A percentile compares a stretch with the other conserved stretches of the same genome.
Evolutionary conservation across 139 green algal genomes (phyloP).

Genomic region (Mychonastes homosphaera): DNA sequence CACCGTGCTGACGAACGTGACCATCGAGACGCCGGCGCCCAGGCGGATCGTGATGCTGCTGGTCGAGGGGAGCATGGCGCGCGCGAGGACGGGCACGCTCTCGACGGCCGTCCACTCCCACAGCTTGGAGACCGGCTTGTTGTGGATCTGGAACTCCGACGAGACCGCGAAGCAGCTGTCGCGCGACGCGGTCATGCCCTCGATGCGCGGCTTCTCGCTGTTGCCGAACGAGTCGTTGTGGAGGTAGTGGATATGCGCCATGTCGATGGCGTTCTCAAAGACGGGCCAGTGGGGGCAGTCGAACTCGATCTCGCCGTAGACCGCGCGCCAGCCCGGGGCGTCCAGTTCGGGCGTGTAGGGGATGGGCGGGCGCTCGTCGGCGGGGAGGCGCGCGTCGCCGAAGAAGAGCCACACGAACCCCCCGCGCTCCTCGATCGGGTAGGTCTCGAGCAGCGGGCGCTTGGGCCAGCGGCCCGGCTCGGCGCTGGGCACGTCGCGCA

Average conservation of each 20-base stretch:
- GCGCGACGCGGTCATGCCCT: constrained; percentile 46
- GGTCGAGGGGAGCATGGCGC: constrained; percentile 62
- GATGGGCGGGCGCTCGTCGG: constrained; percentile 63
- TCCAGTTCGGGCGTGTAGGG: constrained; percentile 61
- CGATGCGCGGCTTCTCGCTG: constrained; percentile 47
- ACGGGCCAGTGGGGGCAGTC: constrained; percentile 45
- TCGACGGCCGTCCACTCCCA: constrained; percentile 53
- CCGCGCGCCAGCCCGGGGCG: constrained; percentile 52
- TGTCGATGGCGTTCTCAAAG: constrained; percentile 86
- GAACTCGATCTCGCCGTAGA: constrained; percentile 57
- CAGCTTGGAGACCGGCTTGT: constrained; percentile 67
- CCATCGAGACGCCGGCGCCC: constrained; percentile 24
- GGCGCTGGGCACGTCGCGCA: constrained; percentile 29
- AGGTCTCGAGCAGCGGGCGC: constrained; percentile 43
- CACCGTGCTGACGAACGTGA: constrained; percentile 53
- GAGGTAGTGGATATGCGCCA: constrained; percentile 86
- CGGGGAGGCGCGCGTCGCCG: constrained; percentile 43
- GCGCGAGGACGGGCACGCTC: constrained; percentile 49
- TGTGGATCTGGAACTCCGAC: constrained; percentile 40
- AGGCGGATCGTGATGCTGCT: constrained; percentile 64
- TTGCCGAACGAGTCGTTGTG: constrained; percentile 65
- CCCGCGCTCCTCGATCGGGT: constrained; percentile 37
- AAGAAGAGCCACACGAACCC: constrained; percentile 82
- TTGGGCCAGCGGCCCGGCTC: constrained; percentile 39
- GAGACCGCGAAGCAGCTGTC: constrained; percentile 23